Conservation (phyloP, 805 yeast species). For the Candida sakaeoensis region DNA sequence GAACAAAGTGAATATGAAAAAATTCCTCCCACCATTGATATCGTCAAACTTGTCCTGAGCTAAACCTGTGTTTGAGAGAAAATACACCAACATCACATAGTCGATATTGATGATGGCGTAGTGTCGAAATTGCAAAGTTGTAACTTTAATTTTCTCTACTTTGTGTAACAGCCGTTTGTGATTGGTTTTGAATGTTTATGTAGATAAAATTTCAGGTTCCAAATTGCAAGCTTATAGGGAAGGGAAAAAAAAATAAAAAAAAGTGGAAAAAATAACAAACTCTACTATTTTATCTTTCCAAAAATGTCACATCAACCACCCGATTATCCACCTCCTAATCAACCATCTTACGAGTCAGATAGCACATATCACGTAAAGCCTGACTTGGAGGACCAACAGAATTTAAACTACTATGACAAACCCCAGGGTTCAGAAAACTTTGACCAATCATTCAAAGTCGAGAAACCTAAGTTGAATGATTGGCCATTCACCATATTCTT, state of each 20-base stretch:
- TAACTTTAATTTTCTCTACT: too few species aligned
- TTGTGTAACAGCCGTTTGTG: slow-evolving; percentile 4
- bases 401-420: slow-evolving; percentile 21
- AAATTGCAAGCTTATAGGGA: too few species aligned
- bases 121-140: background rate
- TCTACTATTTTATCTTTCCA: background rate
- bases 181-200: background rate
- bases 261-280: background rate
- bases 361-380: slow-evolving; percentile 14
- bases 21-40: too few species aligned
- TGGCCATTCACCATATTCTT: slow-evolving; percentile 62
- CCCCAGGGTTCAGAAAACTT: slow-evolving; percentile 40
- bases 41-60: background rate
- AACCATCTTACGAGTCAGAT: slow-evolving; percentile 8
- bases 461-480: slow-evolving; percentile 64
- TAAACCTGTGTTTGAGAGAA: background rate
- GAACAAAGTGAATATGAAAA: background rate
- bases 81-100: too few species aligned
- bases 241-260: too few species aligned
- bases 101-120: background rate
- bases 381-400: slow-evolving; percentile 29
- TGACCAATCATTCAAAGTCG: slow-evolving; percentile 66
- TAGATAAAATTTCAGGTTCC: slow-evolving; percentile 1
- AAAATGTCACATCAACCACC: slow-evolving; percentile 10
- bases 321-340: slow-evolving; percentile 10